Evolutionary conservation across 192 early-diverging fungal genomes (phyloP).

Genomic region (Haplosporangium gracile): DNA sequence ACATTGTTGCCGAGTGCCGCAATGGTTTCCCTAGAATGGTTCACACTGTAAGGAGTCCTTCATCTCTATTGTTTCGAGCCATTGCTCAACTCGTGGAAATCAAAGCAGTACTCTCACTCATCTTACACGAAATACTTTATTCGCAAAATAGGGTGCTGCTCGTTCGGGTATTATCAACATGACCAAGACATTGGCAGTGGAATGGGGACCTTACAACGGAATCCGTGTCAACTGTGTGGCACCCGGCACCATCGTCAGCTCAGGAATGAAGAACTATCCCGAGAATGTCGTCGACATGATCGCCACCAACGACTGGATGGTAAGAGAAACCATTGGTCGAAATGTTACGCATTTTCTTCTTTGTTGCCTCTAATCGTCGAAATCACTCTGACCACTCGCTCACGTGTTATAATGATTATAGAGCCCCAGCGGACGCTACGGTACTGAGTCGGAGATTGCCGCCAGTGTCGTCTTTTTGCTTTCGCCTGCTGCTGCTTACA

Average conservation of each 20-base stretch:
- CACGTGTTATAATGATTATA: neutral
- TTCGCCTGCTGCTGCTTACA: constrained; percentile 61
- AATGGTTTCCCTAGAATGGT: constrained; percentile 60
- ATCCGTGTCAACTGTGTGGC: constrained; percentile 69
- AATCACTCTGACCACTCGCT: neutral
- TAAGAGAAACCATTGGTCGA: constrained; percentile 8
- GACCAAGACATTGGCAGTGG: constrained; percentile 63
- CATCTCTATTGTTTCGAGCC: constrained; percentile 10
- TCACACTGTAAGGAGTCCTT: constrained; percentile 38
- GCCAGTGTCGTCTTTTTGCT: constrained; percentile 64
- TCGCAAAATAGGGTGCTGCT: constrained; percentile 56
- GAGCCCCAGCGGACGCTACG: constrained; percentile 63
- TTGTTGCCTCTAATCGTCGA: neutral
- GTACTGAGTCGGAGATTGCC: constrained; percentile 66
- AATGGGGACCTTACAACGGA: constrained; percentile 62
- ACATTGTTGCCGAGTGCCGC: constrained; percentile 63
- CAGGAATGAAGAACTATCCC: constrained; percentile 65
- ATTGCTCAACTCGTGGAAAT: neutral
- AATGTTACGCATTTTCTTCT: too few relatives aligned
- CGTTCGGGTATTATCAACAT: constrained; percentile 68
- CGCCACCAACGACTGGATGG: constrained; percentile 42
- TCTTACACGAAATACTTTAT: neutral
- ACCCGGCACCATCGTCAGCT: constrained; percentile 65
- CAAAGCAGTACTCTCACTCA: too few relatives aligned
- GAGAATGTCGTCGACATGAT: constrained; percentile 56